These are phyloP conservation scores for Acanthamoeba culbertsoni DNA, from an alignment of 208 protist species.

Conservation along the genomic window DNA sequence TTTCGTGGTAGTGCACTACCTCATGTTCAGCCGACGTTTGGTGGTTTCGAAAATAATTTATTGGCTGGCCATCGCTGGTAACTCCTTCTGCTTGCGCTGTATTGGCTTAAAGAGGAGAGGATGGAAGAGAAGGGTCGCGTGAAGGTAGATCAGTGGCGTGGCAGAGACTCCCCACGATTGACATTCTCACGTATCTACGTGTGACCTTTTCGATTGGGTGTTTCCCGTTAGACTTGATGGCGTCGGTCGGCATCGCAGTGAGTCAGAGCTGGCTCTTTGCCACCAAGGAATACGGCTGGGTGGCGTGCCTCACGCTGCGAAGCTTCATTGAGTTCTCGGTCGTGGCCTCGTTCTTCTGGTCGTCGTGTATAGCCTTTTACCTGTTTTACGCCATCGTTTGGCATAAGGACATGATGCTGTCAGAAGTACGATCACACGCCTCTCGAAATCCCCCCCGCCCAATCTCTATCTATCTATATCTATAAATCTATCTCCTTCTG, in stretches of 20 bases:
- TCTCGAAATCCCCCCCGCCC: no score
- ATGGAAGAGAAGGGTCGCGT: neutral
- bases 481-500: neutral
- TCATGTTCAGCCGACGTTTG: neutral
- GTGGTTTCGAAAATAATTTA: conserved; percentile 7
- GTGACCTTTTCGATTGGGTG: no score
- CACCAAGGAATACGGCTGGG: neutral
- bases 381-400: conserved; percentile 36
- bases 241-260: neutral
- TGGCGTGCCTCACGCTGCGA: conserved; percentile 8
- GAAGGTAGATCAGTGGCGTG: no score
- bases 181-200: no score
- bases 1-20: conserved; percentile 56
- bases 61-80: neutral
- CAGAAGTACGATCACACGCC: no score
- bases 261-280: conserved; percentile 48
- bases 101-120: neutral
- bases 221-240: neutral
- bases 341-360: conserved; percentile 34
- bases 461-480: neutral
- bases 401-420: conserved; percentile 32
- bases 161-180: no score
- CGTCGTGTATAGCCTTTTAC: conserved; percentile 47
- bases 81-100: neutral
- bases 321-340: conserved; percentile 53